These are phyloP conservation scores for Neoconidiobolus thromboides DNA, from an alignment of 371 early-diverging fungal species.

Conservation along the genomic window DNA sequence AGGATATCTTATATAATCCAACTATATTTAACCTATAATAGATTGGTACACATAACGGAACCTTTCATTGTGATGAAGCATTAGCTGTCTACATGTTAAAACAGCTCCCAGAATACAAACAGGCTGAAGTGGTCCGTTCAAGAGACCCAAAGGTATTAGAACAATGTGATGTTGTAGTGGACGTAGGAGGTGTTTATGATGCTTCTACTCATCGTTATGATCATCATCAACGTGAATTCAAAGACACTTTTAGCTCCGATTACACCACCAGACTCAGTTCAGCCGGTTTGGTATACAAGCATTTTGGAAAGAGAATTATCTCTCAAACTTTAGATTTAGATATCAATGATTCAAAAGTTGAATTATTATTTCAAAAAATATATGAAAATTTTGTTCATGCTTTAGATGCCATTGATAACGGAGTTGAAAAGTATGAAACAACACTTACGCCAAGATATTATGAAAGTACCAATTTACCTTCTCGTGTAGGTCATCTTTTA, in stretches of 20 bases:
- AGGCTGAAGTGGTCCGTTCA: conserved; percentile 60
- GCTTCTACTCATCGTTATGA: conserved; percentile 65
- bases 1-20: no score
- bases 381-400: conserved; percentile 70
- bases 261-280: conserved; percentile 76
- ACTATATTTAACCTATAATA: background rate
- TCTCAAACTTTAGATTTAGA: conserved; percentile 28
- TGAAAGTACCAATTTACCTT: conserved; percentile 57
- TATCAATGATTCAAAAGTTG: conserved; percentile 28
- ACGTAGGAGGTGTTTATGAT: conserved; percentile 94
- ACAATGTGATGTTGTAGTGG: conserved; percentile 82
- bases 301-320: conserved; percentile 72
- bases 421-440: conserved; percentile 64
- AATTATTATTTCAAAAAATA: conserved; percentile 51
- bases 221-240: conserved; percentile 94
- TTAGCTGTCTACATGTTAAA: conserved; percentile 80
- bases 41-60: conserved; percentile 21
- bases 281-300: conserved; percentile 81
- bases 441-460: conserved; percentile 59
- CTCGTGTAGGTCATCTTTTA: conserved; percentile 67
- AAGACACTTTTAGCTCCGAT: conserved; percentile 61
- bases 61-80: conserved; percentile 91
- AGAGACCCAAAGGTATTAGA: conserved; percentile 66
- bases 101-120: conserved; percentile 41
- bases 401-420: conserved; percentile 80